A percentile compares a stretch with the other conserved stretches of the same genome.
phyloP scores from a whole-genome alignment of 371 early-diverging fungal species.

The Basidiobolus heterosporus region DNA sequence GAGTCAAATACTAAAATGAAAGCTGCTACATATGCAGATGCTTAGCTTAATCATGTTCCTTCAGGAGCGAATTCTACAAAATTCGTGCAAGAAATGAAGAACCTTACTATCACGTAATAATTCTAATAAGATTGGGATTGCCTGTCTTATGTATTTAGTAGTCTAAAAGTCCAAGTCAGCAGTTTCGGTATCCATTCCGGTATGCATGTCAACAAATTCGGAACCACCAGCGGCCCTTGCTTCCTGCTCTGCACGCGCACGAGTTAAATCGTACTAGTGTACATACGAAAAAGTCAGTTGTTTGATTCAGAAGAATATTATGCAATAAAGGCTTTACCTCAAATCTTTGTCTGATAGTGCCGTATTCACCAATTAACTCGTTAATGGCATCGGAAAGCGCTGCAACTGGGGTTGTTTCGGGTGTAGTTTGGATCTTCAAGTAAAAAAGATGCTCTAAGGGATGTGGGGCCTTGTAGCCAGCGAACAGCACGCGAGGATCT shows the following conservation, averaged over 20 bases:
- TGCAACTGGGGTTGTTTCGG: constrained; percentile 65
- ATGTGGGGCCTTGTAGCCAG: constrained; percentile 95
- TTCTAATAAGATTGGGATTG: too few species aligned
- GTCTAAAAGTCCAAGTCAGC: not conserved
- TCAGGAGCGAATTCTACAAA: too few species aligned
- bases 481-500: constrained; percentile 85
- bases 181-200: not conserved
- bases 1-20: too few species aligned
- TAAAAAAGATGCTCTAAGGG: constrained; percentile 86
- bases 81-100: too few species aligned
- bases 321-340: constrained; percentile 19
- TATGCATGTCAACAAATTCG: not conserved
- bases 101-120: too few species aligned
- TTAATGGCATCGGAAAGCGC: constrained; percentile 64
- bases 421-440: constrained; percentile 80
- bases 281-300: too few species aligned
- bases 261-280: too few species aligned
- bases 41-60: too few species aligned
- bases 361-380: constrained; percentile 60
- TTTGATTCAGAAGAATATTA: too few species aligned
- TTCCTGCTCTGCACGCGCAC: not conserved
- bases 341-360: constrained; percentile 69
- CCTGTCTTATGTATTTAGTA: not conserved
- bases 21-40: too few species aligned
- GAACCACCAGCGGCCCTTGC: constrained; percentile 1